Evolutionary conservation across 805 yeast species (phyloP).

Genomic region (Saccharomycopsis fermentans): DNA sequence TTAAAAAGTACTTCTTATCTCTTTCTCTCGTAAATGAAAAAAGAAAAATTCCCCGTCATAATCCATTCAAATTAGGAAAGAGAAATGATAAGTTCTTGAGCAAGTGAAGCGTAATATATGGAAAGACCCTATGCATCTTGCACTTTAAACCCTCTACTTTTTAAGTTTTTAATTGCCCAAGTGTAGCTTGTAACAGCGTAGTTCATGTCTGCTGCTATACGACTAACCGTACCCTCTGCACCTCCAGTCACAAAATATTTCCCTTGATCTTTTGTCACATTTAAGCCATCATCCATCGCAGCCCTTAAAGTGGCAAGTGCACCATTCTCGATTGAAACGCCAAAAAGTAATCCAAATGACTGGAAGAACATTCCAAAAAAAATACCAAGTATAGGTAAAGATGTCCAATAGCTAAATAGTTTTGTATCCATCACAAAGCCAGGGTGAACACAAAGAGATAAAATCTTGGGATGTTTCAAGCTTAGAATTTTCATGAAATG

Average conservation of each 20-base stretch:
- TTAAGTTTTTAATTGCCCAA: slow-evolving; percentile 60
- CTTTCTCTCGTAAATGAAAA: too few relatives aligned
- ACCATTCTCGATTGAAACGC: slow-evolving; percentile 66
- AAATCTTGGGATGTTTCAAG: slow-evolving; percentile 51
- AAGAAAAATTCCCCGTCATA: too few relatives aligned
- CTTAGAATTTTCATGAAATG: slow-evolving; percentile 62
- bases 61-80: not conserved
- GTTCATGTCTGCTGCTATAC: slow-evolving; percentile 44
- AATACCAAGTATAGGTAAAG: slow-evolving; percentile 68
- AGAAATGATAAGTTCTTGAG: not conserved
- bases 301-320: slow-evolving; percentile 54
- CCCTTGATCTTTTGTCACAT: slow-evolving; percentile 53
- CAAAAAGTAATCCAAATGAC: slow-evolving; percentile 56
- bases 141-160: slow-evolving; percentile 17
- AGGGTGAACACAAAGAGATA: slow-evolving; percentile 65
- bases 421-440: slow-evolving; percentile 82
- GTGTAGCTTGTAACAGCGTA: slow-evolving; percentile 66
- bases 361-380: slow-evolving; percentile 65
- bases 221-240: slow-evolving; percentile 42
- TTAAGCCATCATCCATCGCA: slow-evolving; percentile 43
- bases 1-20: too few relatives aligned
- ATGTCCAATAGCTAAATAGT: slow-evolving; percentile 64
- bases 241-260: slow-evolving; percentile 59
- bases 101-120: not conserved
- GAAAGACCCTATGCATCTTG: not conserved